These are phyloP conservation scores for Metschnikowia vanudenii DNA, from an alignment of 805 yeast genomes.

Conservation along the genomic window DNA sequence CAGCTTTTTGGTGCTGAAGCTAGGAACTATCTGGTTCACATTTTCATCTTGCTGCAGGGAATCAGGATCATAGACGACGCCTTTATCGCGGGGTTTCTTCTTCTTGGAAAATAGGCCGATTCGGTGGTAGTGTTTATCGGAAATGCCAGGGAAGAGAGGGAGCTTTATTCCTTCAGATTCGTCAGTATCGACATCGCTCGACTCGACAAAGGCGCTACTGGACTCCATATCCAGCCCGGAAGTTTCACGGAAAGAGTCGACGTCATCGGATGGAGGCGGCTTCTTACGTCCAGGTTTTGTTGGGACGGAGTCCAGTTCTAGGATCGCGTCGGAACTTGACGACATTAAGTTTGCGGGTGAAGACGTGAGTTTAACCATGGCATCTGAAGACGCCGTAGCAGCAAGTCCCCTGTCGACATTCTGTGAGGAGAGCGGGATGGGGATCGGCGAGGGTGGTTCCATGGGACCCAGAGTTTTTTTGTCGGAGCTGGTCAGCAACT, in stretches of 20 bases:
- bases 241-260: slow-evolving; percentile 1
- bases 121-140: slow-evolving; percentile 14
- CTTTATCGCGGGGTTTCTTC: slow-evolving; percentile 8
- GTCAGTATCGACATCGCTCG: slow-evolving; percentile 9
- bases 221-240: slow-evolving; percentile 13
- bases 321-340: slow-evolving; percentile 14
- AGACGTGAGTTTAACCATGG: slow-evolving; percentile 17
- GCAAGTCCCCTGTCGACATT: slow-evolving; percentile 29
- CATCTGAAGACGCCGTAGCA: slow-evolving; percentile 18
- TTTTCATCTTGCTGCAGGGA: slow-evolving; percentile 5
- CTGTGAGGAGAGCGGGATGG: slow-evolving; percentile 29
- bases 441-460: slow-evolving; percentile 23
- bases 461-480: slow-evolving; percentile 1
- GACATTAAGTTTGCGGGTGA: slow-evolving; percentile 10
- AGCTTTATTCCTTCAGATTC: slow-evolving; percentile 19
- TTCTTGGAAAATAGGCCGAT: slow-evolving; percentile 13
- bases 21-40: slow-evolving; percentile 4
- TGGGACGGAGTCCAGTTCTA: slow-evolving; percentile 1
- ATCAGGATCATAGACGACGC: slow-evolving; percentile 14
- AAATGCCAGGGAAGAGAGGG: slow-evolving; percentile 36
- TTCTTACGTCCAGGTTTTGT: slow-evolving; percentile 16
- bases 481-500: not conserved
- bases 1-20: slow-evolving; percentile 1
- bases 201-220: not conserved
- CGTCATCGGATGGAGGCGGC: slow-evolving; percentile 13